These are phyloP conservation scores for Annulohypoxylon moriforme DNA, from an alignment of 495 filamentous ascomycete species.

Conservation along the genomic window DNA sequence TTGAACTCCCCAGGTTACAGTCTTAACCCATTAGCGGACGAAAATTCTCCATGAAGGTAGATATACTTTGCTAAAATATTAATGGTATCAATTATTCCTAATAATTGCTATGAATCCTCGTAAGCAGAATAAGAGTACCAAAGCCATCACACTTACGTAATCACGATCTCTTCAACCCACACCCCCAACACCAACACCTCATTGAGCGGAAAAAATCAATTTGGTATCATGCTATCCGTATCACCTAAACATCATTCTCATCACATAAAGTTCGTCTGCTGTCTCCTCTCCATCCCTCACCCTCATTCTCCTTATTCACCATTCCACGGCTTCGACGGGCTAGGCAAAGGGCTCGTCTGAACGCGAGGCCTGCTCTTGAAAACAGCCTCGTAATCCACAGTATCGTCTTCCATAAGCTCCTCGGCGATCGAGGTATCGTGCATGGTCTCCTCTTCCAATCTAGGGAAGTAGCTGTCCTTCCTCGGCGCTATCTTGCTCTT, in stretches of 20 bases:
- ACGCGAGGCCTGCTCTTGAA: conserved; percentile 88
- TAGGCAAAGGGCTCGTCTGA: conserved; percentile 76
- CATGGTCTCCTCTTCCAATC: conserved; percentile 51
- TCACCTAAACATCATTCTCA: conserved; percentile 15
- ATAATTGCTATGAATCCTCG: not conserved
- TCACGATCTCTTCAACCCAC: not conserved
- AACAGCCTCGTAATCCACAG: conserved; percentile 82
- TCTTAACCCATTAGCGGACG: too few species aligned
- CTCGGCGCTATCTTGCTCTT: conserved; percentile 53
- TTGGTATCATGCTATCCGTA: conserved; percentile 32
- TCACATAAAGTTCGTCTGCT: conserved; percentile 4
- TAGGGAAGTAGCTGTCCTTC: conserved; percentile 55
- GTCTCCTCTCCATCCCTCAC: not conserved
- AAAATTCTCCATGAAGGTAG: too few species aligned
- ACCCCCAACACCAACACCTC: not conserved
- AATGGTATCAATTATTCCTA: not conserved
- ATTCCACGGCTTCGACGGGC: conserved; percentile 55
- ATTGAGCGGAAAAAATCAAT: conserved; percentile 19
- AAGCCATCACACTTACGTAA: not conserved
- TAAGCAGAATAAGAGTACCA: not conserved
- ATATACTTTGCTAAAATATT: not conserved
- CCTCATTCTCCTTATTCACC: conserved; percentile 13
- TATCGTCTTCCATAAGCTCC: conserved; percentile 52
- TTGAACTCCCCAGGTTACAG: too few species aligned
- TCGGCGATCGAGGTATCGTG: conserved; percentile 45